Conservation (phyloP, 2,329 filamentous ascomycete species). For the Xylariaceae sp. region DNA sequence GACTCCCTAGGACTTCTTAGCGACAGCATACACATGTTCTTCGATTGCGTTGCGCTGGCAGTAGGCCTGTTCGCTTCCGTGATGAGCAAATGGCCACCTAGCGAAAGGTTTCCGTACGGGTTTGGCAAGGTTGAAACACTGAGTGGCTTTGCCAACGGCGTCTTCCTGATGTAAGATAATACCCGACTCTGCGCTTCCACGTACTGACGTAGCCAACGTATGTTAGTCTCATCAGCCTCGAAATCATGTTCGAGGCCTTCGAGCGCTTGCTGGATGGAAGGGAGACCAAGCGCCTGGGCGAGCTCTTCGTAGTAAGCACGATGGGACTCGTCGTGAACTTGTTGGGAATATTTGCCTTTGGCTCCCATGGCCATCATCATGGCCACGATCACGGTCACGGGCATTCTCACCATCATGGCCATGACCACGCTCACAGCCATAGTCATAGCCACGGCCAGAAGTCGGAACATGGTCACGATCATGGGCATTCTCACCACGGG, state of each 20-base stretch:
- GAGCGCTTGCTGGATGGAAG: slow-evolving; percentile 81
- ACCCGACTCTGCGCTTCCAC: background rate
- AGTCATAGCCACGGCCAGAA: slow-evolving; percentile 33
- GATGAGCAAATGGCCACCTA: slow-evolving; percentile 94
- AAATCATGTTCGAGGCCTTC: slow-evolving; percentile 92
- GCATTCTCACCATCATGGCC: slow-evolving; percentile 23
- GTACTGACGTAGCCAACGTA: background rate
- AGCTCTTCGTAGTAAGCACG: slow-evolving; percentile 84
- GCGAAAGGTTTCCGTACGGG: slow-evolving; percentile 83
- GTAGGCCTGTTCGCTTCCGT: slow-evolving; percentile 90
- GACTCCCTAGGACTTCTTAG: slow-evolving; percentile 93
- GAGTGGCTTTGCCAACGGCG: slow-evolving; percentile 92
- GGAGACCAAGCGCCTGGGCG: slow-evolving; percentile 76
- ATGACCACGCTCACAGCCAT: slow-evolving; percentile 32
- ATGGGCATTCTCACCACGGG: slow-evolving; percentile 38
- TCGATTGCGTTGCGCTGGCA: slow-evolving; percentile 88
- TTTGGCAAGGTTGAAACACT: slow-evolving; percentile 96
- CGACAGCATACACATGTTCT: slow-evolving; percentile 99
- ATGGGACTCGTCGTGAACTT: slow-evolving; percentile 86
- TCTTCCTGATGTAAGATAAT: slow-evolving; percentile 74
- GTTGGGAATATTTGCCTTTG: slow-evolving; percentile 84
- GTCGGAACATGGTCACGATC: slow-evolving; percentile 37
- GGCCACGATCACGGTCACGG: slow-evolving; percentile 38
- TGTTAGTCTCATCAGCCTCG: slow-evolving; percentile 80
- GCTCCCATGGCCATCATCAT: slow-evolving; percentile 57